These are phyloP conservation scores for Leccinum variicolor DNA, from an alignment of 768 basidiomycete genomes.

Conservation along the genomic window DNA sequence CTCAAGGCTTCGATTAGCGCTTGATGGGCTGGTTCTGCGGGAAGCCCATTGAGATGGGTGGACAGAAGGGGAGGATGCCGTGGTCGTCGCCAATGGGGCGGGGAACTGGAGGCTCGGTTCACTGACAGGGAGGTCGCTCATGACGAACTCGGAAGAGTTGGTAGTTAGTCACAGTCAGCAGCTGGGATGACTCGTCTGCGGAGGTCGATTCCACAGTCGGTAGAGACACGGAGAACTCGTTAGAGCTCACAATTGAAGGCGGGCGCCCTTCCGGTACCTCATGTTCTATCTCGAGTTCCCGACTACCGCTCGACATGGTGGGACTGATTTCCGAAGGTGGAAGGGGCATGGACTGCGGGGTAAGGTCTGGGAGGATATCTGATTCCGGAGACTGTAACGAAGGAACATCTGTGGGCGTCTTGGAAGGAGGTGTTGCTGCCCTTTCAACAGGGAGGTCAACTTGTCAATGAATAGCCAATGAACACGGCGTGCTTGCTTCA, in stretches of 20 bases:
- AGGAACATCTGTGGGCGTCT: constrained; percentile 22
- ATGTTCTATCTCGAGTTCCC: constrained; percentile 21
- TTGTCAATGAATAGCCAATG: constrained; percentile 36
- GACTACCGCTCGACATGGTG: constrained; percentile 18
- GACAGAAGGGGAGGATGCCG: constrained; percentile 39
- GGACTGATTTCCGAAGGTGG: constrained; percentile 37
- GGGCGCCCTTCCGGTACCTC: constrained; percentile 8
- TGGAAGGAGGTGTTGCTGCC: constrained; percentile 26
- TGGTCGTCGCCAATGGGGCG: constrained; percentile 31
- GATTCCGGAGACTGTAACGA: constrained; percentile 28
- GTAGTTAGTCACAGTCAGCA: constrained; percentile 40
- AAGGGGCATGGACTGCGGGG: constrained; percentile 35
- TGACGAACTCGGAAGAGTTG: constrained; percentile 36
- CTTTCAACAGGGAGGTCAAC: constrained; percentile 28
- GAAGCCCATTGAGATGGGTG: constrained; percentile 52
- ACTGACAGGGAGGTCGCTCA: too few relatives aligned
- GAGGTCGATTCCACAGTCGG: constrained; percentile 33
- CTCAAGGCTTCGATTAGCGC: too few relatives aligned
- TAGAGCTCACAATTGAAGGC: constrained; percentile 19
- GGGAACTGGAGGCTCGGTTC: constrained; percentile 31
- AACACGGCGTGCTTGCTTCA: constrained; percentile 31
- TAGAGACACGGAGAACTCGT: constrained; percentile 22
- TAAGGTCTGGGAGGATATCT: constrained; percentile 12
- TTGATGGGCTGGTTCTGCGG: too few relatives aligned
- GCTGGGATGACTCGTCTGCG: constrained; percentile 26